Conservation (phyloP, 345 rosid genomes). For the Eutrema yunnanense region DNA sequence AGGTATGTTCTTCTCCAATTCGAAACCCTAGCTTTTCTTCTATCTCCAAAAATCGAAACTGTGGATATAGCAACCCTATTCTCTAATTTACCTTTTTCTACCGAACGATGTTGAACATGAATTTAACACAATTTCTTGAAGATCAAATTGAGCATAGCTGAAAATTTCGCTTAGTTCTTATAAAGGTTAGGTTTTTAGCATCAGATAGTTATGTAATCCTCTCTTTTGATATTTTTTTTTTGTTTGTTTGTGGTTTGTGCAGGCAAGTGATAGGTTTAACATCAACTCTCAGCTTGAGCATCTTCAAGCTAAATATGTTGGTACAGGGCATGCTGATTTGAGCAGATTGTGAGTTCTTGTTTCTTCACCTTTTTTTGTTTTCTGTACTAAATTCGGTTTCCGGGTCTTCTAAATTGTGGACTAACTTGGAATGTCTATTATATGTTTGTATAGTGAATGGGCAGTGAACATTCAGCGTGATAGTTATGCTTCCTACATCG, state of each 20-base stretch:
- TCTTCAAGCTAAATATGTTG: conserved; percentile 96
- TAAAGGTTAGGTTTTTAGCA: background rate
- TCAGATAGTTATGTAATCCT: background rate
- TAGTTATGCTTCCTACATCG: conserved; percentile 84
- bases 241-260: conserved; percentile 13
- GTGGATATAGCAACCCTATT: background rate
- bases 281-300: conserved; percentile 98
- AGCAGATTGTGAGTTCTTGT: conserved; percentile 67
- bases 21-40: background rate
- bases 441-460: conserved; percentile 60
- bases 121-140: background rate
- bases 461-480: conserved; percentile 90
- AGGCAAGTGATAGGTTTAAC: conserved; percentile 99
- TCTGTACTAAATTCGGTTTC: no score
- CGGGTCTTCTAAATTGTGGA: background rate
- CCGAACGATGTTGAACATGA: background rate
- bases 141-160: background rate
- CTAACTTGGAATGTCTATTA: background rate
- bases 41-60: background rate
- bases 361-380: background rate
- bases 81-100: background rate
- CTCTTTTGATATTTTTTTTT: background rate
- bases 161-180: background rate
- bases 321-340: conserved; percentile 92
- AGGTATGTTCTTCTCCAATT: background rate